Evolutionary conservation across 2,329 filamentous ascomycete species (phyloP).

Genomic region (Colletotrichum sp.): DNA sequence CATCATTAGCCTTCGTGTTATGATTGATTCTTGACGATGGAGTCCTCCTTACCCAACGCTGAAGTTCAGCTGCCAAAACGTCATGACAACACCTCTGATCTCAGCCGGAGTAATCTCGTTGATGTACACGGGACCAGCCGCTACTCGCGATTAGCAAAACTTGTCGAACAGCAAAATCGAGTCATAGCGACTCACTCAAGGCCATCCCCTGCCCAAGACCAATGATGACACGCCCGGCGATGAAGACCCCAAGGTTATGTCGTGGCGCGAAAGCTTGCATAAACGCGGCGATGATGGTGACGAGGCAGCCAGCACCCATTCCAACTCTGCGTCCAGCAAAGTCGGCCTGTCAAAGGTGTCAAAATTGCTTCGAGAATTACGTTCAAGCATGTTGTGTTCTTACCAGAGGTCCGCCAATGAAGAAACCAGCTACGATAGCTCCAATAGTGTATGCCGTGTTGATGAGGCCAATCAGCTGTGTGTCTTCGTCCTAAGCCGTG

Average conservation of each 20-base stretch:
- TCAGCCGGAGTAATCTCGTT: conserved; percentile 69
- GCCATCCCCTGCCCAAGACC: conserved; percentile 71
- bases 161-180: neutral
- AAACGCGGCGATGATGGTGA: conserved; percentile 69
- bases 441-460: conserved; percentile 76
- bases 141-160: conserved; percentile 32
- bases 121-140: conserved; percentile 73
- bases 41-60: conserved; percentile 51
- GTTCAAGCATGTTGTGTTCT: neutral
- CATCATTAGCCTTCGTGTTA: neutral
- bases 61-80: conserved; percentile 74
- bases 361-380: neutral
- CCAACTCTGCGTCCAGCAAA: conserved; percentile 62
- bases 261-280: conserved; percentile 66
- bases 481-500: conserved; percentile 34
- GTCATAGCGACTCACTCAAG: conserved; percentile 49
- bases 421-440: conserved; percentile 74
- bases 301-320: conserved; percentile 63
- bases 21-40: accelerated
- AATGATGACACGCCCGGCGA: conserved; percentile 67
- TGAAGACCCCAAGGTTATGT: conserved; percentile 64
- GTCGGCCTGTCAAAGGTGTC: conserved; percentile 45
- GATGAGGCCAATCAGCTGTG: conserved; percentile 52
- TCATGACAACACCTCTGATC: conserved; percentile 72
- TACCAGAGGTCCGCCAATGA: conserved; percentile 67